Conservation (phyloP, 2,329 filamentous ascomycete genomes). For the Rhynchosporium agropyri region DNA sequence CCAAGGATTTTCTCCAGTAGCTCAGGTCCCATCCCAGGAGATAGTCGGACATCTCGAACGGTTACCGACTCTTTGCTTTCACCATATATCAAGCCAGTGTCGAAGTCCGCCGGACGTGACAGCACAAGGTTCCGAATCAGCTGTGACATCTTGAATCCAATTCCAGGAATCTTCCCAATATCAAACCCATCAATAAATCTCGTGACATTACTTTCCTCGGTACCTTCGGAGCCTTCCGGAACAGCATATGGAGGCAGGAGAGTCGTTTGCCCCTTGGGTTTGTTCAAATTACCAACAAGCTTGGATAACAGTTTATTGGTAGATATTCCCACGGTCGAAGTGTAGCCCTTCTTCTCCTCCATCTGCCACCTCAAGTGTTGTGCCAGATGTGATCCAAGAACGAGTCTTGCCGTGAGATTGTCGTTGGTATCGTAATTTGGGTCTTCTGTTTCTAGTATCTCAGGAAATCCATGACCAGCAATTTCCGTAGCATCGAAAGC, state of each 20-base stretch:
- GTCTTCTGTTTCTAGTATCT: slow-evolving; percentile 35
- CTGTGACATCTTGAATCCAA: slow-evolving; percentile 78
- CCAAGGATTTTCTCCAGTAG: slow-evolving; percentile 69
- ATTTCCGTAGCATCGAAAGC: slow-evolving; percentile 70
- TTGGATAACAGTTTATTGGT: slow-evolving; percentile 88
- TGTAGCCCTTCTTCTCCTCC: slow-evolving; percentile 79
- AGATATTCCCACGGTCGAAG: slow-evolving; percentile 82
- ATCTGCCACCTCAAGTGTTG: slow-evolving; percentile 71
- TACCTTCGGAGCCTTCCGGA: slow-evolving; percentile 30
- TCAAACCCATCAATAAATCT: slow-evolving; percentile 75
- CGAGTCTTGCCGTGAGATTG: slow-evolving; percentile 53
- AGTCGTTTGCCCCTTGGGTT: slow-evolving; percentile 86
- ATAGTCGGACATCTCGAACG: slow-evolving; percentile 65
- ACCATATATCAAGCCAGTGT: slow-evolving; percentile 51
- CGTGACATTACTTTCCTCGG: slow-evolving; percentile 53
- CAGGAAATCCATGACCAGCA: slow-evolving; percentile 54
- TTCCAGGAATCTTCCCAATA: slow-evolving; percentile 80
- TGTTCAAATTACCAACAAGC: slow-evolving; percentile 79
- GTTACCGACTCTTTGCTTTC: slow-evolving; percentile 59
- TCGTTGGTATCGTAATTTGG: slow-evolving; percentile 24
- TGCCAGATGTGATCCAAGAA: slow-evolving; percentile 81
- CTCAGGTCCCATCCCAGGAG: slow-evolving; percentile 63
- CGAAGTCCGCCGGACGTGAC: slow-evolving; percentile 46
- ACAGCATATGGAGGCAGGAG: slow-evolving; percentile 65
- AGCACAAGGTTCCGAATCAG: slow-evolving; percentile 65